These are phyloP conservation scores for Mycoemilia scoparia DNA, from an alignment of 192 early-diverging fungal species.

Conservation along the genomic window DNA sequence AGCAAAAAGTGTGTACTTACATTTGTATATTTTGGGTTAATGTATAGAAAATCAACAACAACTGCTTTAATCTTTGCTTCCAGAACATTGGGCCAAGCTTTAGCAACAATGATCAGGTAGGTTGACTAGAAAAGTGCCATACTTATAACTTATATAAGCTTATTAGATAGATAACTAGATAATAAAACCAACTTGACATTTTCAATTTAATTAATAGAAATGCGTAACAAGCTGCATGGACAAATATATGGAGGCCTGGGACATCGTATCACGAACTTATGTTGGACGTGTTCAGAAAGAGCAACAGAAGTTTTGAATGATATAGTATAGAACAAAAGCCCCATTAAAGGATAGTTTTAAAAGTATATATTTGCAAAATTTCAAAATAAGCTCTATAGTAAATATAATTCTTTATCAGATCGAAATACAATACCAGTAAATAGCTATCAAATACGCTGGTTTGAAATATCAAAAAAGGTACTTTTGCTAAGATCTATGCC, in stretches of 20 bases:
- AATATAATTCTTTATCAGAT: no score
- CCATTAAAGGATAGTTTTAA: slow-evolving; percentile 1
- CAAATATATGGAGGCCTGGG: slow-evolving; percentile 80
- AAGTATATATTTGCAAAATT: not conserved
- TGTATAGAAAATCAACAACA: slow-evolving; percentile 82
- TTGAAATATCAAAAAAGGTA: no score
- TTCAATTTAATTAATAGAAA: slow-evolving; percentile 17
- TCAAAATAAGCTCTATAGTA: no score
- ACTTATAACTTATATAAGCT: no score
- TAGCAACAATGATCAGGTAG: slow-evolving; percentile 49
- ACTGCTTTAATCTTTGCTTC: slow-evolving; percentile 74
- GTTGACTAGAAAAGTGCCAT: no score
- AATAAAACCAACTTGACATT: slow-evolving; percentile 3
- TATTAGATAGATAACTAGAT: no score
- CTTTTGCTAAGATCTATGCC: slow-evolving; percentile 4
- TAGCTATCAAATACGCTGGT: no score
- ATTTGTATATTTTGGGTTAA: no score
- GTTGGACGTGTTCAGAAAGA: slow-evolving; percentile 55
- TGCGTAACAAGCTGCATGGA: slow-evolving; percentile 69
- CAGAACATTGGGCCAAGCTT: slow-evolving; percentile 51
- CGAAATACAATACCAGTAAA: no score
- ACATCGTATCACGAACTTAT: slow-evolving; percentile 58
- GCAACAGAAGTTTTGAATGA: no score
- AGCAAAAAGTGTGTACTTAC: no score
- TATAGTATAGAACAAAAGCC: not conserved